Evolutionary conservation across 306 rosid species (phyloP).

Genomic region (Malus sieversii): DNA sequence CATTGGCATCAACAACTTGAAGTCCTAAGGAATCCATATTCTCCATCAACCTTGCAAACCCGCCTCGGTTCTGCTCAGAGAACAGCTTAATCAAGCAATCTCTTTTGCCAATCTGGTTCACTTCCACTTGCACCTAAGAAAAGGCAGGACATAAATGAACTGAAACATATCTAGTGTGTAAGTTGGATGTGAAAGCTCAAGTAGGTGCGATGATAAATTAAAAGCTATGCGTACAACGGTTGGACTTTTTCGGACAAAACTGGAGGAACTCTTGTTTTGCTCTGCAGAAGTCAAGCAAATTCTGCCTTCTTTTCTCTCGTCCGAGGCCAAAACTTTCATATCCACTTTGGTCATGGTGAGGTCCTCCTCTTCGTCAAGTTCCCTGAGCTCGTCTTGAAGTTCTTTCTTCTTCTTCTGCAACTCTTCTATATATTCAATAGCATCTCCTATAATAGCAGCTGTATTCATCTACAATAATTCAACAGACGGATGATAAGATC

Average conservation of each 20-base stretch:
- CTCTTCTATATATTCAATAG: conserved; percentile 58
- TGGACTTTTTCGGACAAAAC: conserved; percentile 15
- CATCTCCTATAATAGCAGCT: conserved; percentile 59
- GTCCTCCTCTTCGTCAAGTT: conserved; percentile 46
- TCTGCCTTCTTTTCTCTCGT: conserved; percentile 18
- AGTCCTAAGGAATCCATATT: conserved; percentile 58
- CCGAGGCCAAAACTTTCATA: conserved; percentile 4
- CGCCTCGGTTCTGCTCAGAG: conserved; percentile 41
- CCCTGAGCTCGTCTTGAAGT: conserved; percentile 41
- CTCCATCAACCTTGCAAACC: conserved; percentile 56
- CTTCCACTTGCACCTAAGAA: conserved; percentile 54
- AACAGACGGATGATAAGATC: background rate
- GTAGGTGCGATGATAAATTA: background rate
- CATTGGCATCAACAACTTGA: conserved; percentile 48
- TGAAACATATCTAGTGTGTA: background rate
- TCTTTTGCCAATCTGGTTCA: conserved; percentile 41
- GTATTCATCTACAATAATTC: conserved; percentile 60
- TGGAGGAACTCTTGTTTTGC: conserved; percentile 18
- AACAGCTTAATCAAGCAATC: conserved; percentile 42
- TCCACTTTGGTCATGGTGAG: conserved; percentile 17
- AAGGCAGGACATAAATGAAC: conserved; percentile 1
- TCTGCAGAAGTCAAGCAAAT: conserved; percentile 13
- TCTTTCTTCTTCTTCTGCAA: conserved; percentile 35
- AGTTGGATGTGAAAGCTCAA: background rate
- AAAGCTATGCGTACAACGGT: conserved; percentile 31